Base-by-base conservation (phyloP, 2,329 filamentous ascomycete species). In the Sclerotinia sclerotiorum region DNA sequence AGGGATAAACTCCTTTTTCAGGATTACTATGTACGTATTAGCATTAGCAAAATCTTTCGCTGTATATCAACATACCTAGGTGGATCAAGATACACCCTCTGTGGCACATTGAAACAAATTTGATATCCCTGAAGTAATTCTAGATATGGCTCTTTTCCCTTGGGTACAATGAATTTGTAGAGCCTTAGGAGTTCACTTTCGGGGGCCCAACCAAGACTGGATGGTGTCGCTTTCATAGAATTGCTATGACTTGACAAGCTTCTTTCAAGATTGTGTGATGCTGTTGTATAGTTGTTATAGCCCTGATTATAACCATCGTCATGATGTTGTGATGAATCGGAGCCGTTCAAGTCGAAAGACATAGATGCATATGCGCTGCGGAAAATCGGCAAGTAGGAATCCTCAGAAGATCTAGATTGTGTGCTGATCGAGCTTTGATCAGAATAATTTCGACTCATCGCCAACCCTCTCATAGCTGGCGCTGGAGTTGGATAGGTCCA, bases 91-190 rank as follows among this genome's bases (percentile, higher is more conserved):
- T 70, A 72, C 8, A 75, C 72, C 2, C 4, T 68, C 3, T 27
- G 21, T 0, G 73, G 73, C n/a, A 67, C 72, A 15, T 71, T 21
- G 7, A 6, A 1, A 19, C 66, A 69, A 1, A 67, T 29, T 11
- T 6, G 8, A 15, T 32, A 65, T 5, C 67, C 62, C 21, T 67
- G 56, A 27, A 64, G 56, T 35, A 75, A 49, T 62, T 73, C 65
- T 17, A 74, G 65, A 49, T 72, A 71, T 32, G 71, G 69, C 13
- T 73, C 70, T 44, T 70, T 69, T 21, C 68, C 69, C 24, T 74
- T 74, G 5, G 51, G 46, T 5, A 74, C 67, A 3, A 73, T 62
- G 17, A 75, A 70, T 19, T 72, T 70, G 56, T 75, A 75, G 27
- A 71, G 52, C 27, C 70, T 49, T 19, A 70, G n/a, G 5, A 70